Evolutionary conservation across 2,329 filamentous ascomycete genomes (phyloP).

Genomic region (Ophiocordyceps robertsii): DNA sequence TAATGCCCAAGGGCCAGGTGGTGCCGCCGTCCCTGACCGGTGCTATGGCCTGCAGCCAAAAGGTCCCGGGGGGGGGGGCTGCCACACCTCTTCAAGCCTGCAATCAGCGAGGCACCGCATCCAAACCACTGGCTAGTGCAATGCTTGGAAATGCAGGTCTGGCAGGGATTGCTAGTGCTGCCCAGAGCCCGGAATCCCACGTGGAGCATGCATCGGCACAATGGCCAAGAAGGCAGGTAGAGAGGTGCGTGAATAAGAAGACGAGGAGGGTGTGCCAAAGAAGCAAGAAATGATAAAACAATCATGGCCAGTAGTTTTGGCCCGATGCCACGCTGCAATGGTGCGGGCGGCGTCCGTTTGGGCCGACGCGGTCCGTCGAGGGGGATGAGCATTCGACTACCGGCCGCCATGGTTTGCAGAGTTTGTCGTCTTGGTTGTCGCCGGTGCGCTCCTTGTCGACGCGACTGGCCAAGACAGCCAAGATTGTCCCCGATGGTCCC

Average conservation of each 20-base stretch:
- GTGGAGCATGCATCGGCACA: slow-evolving; percentile 15
- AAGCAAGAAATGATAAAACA: neutral
- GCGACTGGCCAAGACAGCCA: neutral
- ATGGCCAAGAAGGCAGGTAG: neutral
- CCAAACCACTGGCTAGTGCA: neutral
- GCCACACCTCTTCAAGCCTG: neutral
- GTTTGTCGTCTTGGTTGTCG: neutral
- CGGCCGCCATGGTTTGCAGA: neutral
- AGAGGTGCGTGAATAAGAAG: neutral
- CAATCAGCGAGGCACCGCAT: neutral
- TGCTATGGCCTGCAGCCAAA: neutral
- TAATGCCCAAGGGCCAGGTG: neutral
- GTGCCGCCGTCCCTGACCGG: no score
- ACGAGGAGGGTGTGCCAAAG: slow-evolving; percentile 1
- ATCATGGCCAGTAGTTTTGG: neutral
- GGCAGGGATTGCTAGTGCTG: slow-evolving; percentile 9
- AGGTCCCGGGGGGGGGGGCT: neutral
- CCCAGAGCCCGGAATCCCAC: slow-evolving; percentile 15
- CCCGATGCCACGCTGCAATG: neutral
- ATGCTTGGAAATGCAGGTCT: neutral
- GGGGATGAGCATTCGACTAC: neutral
- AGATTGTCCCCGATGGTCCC: neutral
- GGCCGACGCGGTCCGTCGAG: neutral
- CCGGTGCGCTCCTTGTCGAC: no score
- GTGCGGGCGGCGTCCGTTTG: slow-evolving; percentile 2